Base-by-base conservation (phyloP, 805 yeast species). In the Ogataea siamensis region DNA sequence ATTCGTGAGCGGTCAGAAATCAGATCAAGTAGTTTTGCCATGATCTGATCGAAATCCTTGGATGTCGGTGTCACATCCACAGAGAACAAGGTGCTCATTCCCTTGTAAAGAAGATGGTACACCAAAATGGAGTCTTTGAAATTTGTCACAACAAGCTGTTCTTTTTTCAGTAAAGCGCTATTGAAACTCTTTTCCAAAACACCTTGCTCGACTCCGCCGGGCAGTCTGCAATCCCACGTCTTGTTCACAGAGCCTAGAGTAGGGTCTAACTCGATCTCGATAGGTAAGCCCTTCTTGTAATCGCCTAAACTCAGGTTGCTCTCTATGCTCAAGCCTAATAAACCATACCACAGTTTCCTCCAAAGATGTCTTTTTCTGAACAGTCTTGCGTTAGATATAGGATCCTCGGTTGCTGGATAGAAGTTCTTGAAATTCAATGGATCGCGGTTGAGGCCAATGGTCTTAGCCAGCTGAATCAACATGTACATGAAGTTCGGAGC, bases 391-490 rank as follows among this genome's bases (percentile, higher is more conserved):
- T 51, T 45, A n/a, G 58, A 49, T 20, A 49, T 53, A 43, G 54
- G 52, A 34, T 57, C 64, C 30, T 52, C 59, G 3, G 53, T 43
- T 11, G 49, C 44, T 8, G 53, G 36, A 40, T 63, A 60, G 39
- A 60, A 58, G 39, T 60, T 60, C 24, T 58, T 57, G 49, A 63
- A 69, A 37, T 64, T 60, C 26, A 67, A 60, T 1, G 76, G 76
- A 46, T 74, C 78, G 17, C 78, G 50, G 44, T 73, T 68, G 34
- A 74, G 49, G 1, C 78, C 78, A 21, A 73, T 60, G 3, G 69
- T 64, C 37, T 60, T 60, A 2, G 78, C 77, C 53, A 70, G 55
- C 36, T 70, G 68, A 8, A 71, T 57, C 27, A 73, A 48, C 52
- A 55, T 55, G 16, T 57, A 47, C 51, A 61, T 54, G 35, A 61